phyloP scores from a whole-genome alignment of 257 asterid species.

The Salvia hispanica region DNA sequence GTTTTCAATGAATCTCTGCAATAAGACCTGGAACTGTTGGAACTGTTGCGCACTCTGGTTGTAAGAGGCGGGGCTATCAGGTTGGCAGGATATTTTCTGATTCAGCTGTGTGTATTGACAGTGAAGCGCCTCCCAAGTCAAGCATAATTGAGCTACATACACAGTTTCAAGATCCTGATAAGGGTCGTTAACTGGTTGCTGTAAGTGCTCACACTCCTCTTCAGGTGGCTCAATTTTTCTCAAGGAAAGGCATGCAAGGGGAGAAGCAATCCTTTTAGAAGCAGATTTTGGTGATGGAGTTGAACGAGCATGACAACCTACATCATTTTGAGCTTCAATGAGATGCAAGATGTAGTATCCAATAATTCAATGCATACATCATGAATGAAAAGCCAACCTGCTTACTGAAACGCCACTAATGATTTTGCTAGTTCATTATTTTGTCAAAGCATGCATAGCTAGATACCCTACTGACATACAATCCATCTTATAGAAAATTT shows the following conservation, averaged over 20 bases:
- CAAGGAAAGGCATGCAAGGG: conserved; percentile 82
- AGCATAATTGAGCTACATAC: conserved; percentile 84
- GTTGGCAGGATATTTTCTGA: conserved; percentile 66
- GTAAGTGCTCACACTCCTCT: conserved; percentile 79
- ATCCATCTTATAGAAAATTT: too few relatives aligned
- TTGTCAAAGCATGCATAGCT: too few relatives aligned
- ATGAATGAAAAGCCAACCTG: not conserved
- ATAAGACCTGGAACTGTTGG: conserved; percentile 84
- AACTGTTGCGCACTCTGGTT: conserved; percentile 89
- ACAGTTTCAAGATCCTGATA: conserved; percentile 79
- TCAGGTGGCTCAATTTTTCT: conserved; percentile 61
- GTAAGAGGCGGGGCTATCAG: conserved; percentile 60
- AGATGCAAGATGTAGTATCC: not conserved
- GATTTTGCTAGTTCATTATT: too few relatives aligned
- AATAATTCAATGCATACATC: conserved; percentile 15
- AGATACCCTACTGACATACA: too few relatives aligned
- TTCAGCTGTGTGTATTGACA: conserved; percentile 83
- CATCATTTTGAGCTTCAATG: conserved; percentile 20
- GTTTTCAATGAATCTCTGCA: conserved; percentile 88
- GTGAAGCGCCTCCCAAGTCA: conserved; percentile 97
- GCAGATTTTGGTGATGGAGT: conserved; percentile 73
- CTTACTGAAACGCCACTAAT: too few relatives aligned
- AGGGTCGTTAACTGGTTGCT: conserved; percentile 60
- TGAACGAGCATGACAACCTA: conserved; percentile 60
- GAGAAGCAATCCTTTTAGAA: conserved; percentile 75